Base-by-base conservation (phyloP, 371 early-diverging fungal species). In the Neoconidiobolus thromboides region DNA sequence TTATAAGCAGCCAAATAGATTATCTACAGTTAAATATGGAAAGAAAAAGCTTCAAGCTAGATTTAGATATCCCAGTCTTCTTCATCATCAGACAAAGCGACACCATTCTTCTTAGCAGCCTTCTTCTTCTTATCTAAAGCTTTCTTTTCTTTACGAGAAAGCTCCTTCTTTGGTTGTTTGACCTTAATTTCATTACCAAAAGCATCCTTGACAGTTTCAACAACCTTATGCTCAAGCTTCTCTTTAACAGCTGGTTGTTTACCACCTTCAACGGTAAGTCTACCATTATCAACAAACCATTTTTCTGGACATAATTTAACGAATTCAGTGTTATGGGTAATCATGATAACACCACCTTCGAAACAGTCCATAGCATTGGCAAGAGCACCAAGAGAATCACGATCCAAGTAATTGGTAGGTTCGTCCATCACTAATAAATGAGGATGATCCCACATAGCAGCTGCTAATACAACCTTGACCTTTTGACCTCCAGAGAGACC, bases 401-500 rank as follows among this genome's bases (percentile, higher is more conserved):
- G 80, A 72, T 83, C 84, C 71, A 85, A 70, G 68, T 86, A 86
- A 66, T 86, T 86, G 70, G 88, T 90, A 63, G 90, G 90, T 71
- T 91, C 90, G 71, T 93, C 91, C 62, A 89, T 73, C 65, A 90
- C 87, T 61, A 93, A 69, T 68, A 91, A 81, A 69, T 91, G 89
- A 58, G 91, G 90, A 63, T 78, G 74, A 71, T 80, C 78, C 86
- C 87, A 86, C 81, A 85, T 81, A 56, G 85, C 82, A 62, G 86
- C 87, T 62, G 82, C 89, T 62, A 90, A 76, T 26, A 86, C 87
- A 48, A 93, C 76, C 79, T 87, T 85, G 71, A 86, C 87, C 75
- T 93, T 93, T 68, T 93, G 91, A 60, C 91, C 90, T 69, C 90
- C 91, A 61, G 89, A 87, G 10, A 93, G 78, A 73, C 85, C 87